These are phyloP conservation scores for Wickerhamomyces tratensis DNA, from an alignment of 805 yeast genomes.

Conservation along the genomic window DNA sequence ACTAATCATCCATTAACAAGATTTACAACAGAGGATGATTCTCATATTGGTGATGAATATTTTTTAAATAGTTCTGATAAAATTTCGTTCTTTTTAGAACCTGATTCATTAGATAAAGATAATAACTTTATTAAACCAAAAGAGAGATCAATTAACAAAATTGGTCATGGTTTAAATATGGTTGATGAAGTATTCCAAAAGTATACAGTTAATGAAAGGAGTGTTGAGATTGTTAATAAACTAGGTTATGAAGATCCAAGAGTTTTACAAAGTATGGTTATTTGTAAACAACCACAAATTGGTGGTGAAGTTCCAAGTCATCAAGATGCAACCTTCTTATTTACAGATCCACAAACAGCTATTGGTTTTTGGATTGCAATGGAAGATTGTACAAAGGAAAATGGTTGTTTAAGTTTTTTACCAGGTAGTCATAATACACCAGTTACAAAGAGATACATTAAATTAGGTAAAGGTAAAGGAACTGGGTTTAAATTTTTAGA, in stretches of 20 bases:
- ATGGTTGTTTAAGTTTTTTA: constrained; percentile 61
- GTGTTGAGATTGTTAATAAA: constrained; percentile 39
- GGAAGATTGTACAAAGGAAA: constrained; percentile 56
- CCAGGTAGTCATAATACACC: constrained; percentile 62
- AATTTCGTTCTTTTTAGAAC: constrained; percentile 60
- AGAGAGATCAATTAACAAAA: constrained; percentile 56
- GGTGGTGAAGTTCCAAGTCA: constrained; percentile 73
- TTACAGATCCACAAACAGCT: constrained; percentile 61
- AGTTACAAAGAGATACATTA: constrained; percentile 54
- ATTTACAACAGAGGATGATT: constrained; percentile 51
- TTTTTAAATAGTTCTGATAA: constrained; percentile 64
- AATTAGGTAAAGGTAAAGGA: constrained; percentile 36
- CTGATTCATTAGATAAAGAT: constrained; percentile 47
- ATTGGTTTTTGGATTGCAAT: constrained; percentile 78
- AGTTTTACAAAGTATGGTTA: constrained; percentile 70
- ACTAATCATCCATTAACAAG: constrained; percentile 56
- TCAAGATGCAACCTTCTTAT: constrained; percentile 66
- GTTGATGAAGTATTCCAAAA: constrained; percentile 35
- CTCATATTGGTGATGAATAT: constrained; percentile 67
- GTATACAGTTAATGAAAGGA: constrained; percentile 41
- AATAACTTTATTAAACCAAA: constrained; percentile 47
- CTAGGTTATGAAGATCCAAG: constrained; percentile 54
- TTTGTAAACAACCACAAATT: constrained; percentile 68
- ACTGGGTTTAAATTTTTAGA: constrained; percentile 40
- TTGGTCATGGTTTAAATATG: constrained; percentile 71